A percentile compares a stretch with the other conserved stretches of the same genome.
Conservation (phyloP, 345 rosid genomes). For the Salix purpurea region DNA sequence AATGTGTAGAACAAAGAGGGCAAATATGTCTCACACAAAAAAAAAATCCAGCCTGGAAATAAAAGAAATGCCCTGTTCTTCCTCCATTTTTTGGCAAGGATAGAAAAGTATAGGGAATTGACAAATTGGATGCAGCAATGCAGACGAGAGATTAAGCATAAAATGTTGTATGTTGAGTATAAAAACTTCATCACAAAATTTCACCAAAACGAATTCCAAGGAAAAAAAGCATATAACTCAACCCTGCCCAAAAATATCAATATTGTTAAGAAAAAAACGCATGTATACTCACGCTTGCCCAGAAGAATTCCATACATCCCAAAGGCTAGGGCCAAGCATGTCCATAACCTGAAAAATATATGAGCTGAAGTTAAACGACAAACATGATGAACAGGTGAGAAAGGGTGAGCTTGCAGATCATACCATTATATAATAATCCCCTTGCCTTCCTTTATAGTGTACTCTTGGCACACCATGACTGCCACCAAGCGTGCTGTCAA, state of each 20-base stretch:
- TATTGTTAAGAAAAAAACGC: neutral
- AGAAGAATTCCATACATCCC: constrained; percentile 38
- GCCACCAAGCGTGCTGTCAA: constrained; percentile 80
- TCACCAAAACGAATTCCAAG: neutral
- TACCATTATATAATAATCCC: constrained; percentile 35
- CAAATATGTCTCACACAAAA: neutral
- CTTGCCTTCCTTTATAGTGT: constrained; percentile 33
- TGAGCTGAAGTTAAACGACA: constrained; percentile 1
- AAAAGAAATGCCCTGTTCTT: neutral
- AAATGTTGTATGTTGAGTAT: neutral
- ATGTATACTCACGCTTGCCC: constrained; percentile 24
- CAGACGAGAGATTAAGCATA: neutral
- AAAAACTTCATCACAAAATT: neutral
- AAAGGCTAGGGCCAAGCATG: constrained; percentile 34
- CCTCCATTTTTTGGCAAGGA: neutral
- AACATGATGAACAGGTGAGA: constrained; percentile 3
- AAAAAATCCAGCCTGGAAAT: neutral
- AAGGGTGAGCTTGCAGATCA: constrained; percentile 7
- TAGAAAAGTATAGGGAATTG: neutral
- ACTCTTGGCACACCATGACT: constrained; percentile 35
- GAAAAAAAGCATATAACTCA: neutral
- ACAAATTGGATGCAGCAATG: neutral
- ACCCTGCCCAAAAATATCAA: neutral
- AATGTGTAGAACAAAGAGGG: neutral
- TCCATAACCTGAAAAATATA: constrained; percentile 30